These are phyloP conservation scores for Russula emetica DNA, from an alignment of 768 basidiomycete species.

Conservation along the genomic window DNA sequence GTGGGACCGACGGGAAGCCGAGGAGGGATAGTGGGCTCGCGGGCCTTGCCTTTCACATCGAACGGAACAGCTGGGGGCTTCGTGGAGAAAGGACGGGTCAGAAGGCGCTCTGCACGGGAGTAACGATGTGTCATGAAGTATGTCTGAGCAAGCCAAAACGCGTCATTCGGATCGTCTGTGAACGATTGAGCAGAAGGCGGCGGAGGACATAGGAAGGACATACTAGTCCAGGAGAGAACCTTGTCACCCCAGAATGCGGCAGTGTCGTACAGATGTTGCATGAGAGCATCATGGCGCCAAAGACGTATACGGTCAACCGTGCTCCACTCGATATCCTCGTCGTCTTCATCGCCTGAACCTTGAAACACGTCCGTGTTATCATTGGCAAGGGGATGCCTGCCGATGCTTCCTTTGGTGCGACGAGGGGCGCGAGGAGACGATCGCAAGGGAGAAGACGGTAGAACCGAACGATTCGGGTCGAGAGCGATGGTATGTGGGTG, in stretches of 20 bases:
- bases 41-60: constrained; percentile 55
- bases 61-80: constrained; percentile 41
- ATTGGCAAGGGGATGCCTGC: constrained; percentile 68
- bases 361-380: constrained; percentile 75
- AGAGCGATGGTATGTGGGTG: constrained; percentile 53
- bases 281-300: constrained; percentile 96
- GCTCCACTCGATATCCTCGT: constrained; percentile 67
- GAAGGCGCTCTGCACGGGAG: constrained; percentile 85
- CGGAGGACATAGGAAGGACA: constrained; percentile 1
- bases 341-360: constrained; percentile 56
- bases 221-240: constrained; percentile 92
- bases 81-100: constrained; percentile 80
- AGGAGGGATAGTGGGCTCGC: constrained; percentile 35
- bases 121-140: constrained; percentile 97
- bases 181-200: constrained; percentile 1
- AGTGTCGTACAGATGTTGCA: constrained; percentile 97
- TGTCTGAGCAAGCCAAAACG: constrained; percentile 98
- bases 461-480: constrained; percentile 77
- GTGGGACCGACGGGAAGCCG: constrained; percentile 69
- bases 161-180: constrained; percentile 91
- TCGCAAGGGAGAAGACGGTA: constrained; percentile 65
- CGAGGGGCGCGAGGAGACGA: constrained; percentile 61
- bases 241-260: constrained; percentile 99
- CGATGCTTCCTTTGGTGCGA: constrained; percentile 46
- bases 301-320: constrained; percentile 93